These are phyloP conservation scores for Beauveria asiatica DNA, from an alignment of 2,329 filamentous ascomycete genomes.

Conservation along the genomic window DNA sequence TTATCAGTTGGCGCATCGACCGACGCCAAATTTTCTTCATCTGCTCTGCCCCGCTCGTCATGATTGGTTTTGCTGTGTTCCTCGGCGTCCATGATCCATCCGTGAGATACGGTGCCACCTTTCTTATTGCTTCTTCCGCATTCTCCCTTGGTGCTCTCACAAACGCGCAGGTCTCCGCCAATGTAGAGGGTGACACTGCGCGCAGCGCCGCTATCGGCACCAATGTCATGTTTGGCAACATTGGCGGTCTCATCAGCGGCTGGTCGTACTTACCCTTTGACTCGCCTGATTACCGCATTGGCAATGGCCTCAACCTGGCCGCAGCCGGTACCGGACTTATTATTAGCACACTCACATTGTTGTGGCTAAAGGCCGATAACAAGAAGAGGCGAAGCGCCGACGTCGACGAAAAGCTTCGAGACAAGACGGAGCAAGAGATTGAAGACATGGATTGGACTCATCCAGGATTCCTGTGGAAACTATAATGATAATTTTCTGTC, in stretches of 20 bases:
- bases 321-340: conserved; percentile 46
- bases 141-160: conserved; percentile 57
- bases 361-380: conserved; percentile 56
- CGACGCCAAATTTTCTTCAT: conserved; percentile 53
- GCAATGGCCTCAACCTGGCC: conserved; percentile 61
- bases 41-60: conserved; percentile 51
- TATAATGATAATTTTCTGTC: conserved; percentile 10
- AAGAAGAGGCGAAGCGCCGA: conserved; percentile 50
- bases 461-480: conserved; percentile 52
- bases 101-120: conserved; percentile 61
- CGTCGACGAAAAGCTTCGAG: conserved; percentile 38
- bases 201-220: conserved; percentile 57
- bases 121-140: conserved; percentile 56
- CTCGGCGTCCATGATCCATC: conserved; percentile 42
- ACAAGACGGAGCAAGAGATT: conserved; percentile 42
- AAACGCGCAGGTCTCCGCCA: conserved; percentile 60
- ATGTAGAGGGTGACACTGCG: conserved; percentile 63
- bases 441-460: conserved; percentile 59
- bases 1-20: conserved; percentile 53
- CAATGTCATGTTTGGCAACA: conserved; percentile 62
- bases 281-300: conserved; percentile 58
- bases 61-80: conserved; percentile 65
- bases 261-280: conserved; percentile 59
- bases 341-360: conserved; percentile 34
- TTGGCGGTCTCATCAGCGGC: conserved; percentile 60